Conservation (phyloP, 2,329 filamentous ascomycete species). For the Drechslerella stenobrocha region DNA sequence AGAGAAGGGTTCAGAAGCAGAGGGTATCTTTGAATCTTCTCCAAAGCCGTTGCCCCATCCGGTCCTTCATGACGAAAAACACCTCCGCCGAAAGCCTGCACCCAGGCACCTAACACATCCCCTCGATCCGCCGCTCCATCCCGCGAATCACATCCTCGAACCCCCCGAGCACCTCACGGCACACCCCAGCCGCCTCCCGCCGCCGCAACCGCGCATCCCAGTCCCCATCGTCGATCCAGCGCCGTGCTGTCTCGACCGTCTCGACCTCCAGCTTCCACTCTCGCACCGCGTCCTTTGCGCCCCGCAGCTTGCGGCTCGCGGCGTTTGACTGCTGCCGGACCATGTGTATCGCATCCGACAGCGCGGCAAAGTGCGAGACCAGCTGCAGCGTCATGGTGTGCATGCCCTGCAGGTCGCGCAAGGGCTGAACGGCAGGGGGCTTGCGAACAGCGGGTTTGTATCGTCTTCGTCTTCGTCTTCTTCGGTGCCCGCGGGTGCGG, state of each 20-base stretch:
- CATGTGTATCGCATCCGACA: constrained; percentile 93
- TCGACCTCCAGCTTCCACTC: constrained; percentile 85
- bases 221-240: constrained; percentile 77
- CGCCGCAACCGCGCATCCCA: constrained; percentile 77
- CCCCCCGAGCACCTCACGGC: constrained; percentile 82
- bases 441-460: constrained; percentile 35
- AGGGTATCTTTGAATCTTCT: too few species aligned
- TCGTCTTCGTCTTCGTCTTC: constrained; percentile 31
- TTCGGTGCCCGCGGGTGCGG: constrained; percentile 9
- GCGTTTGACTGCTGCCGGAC: constrained; percentile 82
- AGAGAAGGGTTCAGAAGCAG: constrained; percentile 28
- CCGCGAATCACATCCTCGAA: constrained; percentile 88
- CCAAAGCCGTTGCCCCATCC: too few species aligned
- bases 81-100: neutral
- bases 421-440: constrained; percentile 63
- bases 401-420: constrained; percentile 69
- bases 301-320: constrained; percentile 76
- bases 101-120: constrained; percentile 60
- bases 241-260: constrained; percentile 75
- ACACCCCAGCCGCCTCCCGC: constrained; percentile 80
- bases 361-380: constrained; percentile 76
- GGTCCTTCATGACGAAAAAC: constrained; percentile 24
- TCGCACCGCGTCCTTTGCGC: constrained; percentile 79
- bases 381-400: constrained; percentile 73
- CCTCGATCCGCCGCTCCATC: constrained; percentile 74